Evolutionary conservation across 352 stramenopile species (phyloP), one percentile per base, ranked within the genome.

Genomic region (Pythium brachiatum): DNA sequence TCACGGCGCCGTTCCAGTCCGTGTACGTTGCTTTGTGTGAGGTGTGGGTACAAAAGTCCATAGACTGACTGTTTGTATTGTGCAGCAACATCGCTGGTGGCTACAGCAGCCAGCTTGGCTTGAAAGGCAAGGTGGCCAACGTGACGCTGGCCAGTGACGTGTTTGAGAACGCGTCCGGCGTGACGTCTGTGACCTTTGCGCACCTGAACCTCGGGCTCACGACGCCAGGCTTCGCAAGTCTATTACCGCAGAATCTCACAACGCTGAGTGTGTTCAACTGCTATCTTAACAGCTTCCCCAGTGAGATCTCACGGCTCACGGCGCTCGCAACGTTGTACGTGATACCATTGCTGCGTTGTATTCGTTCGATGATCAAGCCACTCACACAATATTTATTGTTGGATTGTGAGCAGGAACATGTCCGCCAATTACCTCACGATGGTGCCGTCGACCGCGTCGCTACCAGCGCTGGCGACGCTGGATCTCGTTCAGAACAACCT

Each of bases 71-170:
- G 29, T 9, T 34, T 9, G 29, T 34, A 9, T 34, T 34, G 13
- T 0, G n/a, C 23, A 64, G 57, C 21, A 52, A 43, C 31, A 26
- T 64, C 12, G 57, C 57, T 13, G 57, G 57, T 15, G 57, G 57
- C 6, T 64, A 57, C 47, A 57, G 34, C 25, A 64, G 57, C 34
- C 46, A 64, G 7, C 7, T 39, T 3, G 58, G 58, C 7, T 12
- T 65, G 16, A 65, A 65, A 16, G 58, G 58, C 16, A 58, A 59
- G 43, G 58, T 59, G 12, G 50, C 58, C 25, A 59, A 65, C 18
- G 50, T 65, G 25, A 59, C 58, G 39, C 48, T 65, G 7, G 21
- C 27, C 32, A 53, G 38, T 21, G 21, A 59, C 25, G 27, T 52
- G 18, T 59, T 65, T n/a, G 38, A 25, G 32, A 65, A 57, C 27